Base-by-base conservation (phyloP, 306 rosid species). In the Medicago ruthenica region DNA sequence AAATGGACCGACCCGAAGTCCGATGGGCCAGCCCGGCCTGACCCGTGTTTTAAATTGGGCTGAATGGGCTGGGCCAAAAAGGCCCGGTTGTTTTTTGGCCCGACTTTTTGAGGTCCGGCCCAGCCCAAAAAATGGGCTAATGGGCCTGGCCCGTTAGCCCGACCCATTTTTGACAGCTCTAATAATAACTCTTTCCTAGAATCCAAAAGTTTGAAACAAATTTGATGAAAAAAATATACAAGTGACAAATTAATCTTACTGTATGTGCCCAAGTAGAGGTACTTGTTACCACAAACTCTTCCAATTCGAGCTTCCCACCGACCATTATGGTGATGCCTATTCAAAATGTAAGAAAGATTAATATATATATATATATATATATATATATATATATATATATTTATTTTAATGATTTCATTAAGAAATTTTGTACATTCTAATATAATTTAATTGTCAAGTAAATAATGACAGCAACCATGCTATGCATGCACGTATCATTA, bases 221-320 rank as follows among this genome's bases (percentile, higher is more conserved):
- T 57, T 39, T 14, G 45, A 11, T 7, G 48, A 53, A 5, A 31
- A 54, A 40, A 34, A 27, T 27, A 27, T 24, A 41, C 31, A 59
- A 59, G 5, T 5, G 31, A 7, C 4, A 20, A 57, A 9, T 20
- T 13, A 11, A 36, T 55, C 97, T 77, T 89, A 96, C 99, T 78
- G 27, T 84, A 96, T 42, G 98, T 96, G 31, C 99, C 99, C 74
- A 96, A 77, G 80, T 95, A 95, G 20, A 95, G 87, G 63, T 96
- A 96, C 55, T 92, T 96, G 97, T 89, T 96, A n/a, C 99, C 98
- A 1, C 85, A 71, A 0, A 92, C 97, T 73, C 97, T 82, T 77
- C 99, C 99, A 71, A 96, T 92, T 42, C 99, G 81, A n/a, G 99
- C 99, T 83, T 96, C 99, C 99, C 99, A 96, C 13, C 99, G 85